Percentiles rank a stretch among this genome's conserved stretches.
These are phyloP conservation scores for Lachnellula subtilissima DNA, from an alignment of 2,329 filamentous ascomycete genomes.

Conservation along the genomic window DNA sequence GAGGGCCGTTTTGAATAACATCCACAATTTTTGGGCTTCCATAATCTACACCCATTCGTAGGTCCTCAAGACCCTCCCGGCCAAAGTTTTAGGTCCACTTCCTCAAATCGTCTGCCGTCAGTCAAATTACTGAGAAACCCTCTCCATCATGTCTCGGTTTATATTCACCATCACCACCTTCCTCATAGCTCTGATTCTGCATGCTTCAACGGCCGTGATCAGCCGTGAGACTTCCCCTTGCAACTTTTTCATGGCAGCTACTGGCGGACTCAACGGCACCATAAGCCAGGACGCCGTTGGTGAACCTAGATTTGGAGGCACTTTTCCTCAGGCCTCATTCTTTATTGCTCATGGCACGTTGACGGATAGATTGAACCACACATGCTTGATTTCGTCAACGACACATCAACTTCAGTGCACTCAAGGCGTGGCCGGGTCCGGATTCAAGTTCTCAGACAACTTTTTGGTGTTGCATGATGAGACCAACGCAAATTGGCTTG, in stretches of 20 bases:
- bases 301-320: conserved; percentile 23
- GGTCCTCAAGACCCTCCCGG: neutral
- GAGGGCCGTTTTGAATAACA: neutral
- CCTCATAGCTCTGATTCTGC: conserved; percentile 8
- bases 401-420: conserved; percentile 25
- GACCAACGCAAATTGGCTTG: conserved; percentile 18
- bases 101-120: neutral
- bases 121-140: neutral
- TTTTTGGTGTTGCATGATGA: conserved; percentile 16
- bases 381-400: conserved; percentile 22
- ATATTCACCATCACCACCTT: neutral
- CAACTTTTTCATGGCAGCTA: conserved; percentile 23
- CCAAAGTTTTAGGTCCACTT: neutral
- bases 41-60: neutral
- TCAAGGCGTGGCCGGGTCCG: conserved; percentile 9
- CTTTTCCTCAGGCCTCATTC: conserved; percentile 20
- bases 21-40: neutral
- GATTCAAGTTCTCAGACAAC: conserved; percentile 21
- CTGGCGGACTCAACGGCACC: conserved; percentile 18
- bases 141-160: neutral
- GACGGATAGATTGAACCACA: conserved; percentile 19
- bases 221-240: conserved; percentile 20
- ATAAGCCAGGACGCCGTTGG: conserved; percentile 22
- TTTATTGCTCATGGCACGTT: conserved; percentile 19
- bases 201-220: conserved; percentile 15